These are phyloP conservation scores for Diplotaxis tenuifolia DNA, from an alignment of 345 rosid genomes.

Conservation along the genomic window DNA sequence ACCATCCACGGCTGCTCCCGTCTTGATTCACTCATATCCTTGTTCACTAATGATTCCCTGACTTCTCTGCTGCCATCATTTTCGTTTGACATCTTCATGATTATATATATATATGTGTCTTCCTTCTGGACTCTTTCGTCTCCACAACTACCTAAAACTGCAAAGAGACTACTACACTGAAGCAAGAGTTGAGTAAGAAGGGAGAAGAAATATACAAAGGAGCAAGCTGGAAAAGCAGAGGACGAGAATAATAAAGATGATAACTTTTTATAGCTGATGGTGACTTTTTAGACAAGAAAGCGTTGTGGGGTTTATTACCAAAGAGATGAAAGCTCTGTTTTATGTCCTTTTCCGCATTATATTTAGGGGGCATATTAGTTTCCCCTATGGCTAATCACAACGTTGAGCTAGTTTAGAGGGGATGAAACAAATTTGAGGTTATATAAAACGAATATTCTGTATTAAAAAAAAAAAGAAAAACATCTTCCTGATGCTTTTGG, in stretches of 20 bases:
- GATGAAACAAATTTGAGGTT: background rate
- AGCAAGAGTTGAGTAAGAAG: slow-evolving; percentile 28
- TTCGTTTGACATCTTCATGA: slow-evolving; percentile 23
- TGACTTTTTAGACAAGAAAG: slow-evolving; percentile 29
- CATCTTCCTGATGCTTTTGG: background rate
- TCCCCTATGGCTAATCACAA: background rate
- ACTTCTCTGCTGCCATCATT: slow-evolving; percentile 26
- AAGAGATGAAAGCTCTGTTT: background rate
- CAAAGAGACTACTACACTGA: slow-evolving; percentile 36
- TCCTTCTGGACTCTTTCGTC: background rate
- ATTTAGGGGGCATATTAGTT: background rate
- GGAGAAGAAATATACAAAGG: slow-evolving; percentile 9
- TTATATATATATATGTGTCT: background rate
- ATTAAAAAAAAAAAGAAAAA: background rate
- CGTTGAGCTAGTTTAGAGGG: background rate
- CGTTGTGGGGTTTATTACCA: background rate
- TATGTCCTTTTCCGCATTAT: background rate
- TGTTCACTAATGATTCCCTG: slow-evolving; percentile 27
- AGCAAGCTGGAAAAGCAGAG: slow-evolving; percentile 29
- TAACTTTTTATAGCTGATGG: background rate
- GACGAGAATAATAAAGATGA: slow-evolving; percentile 9
- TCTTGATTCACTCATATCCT: slow-evolving; percentile 33
- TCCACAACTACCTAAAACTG: slow-evolving; percentile 3
- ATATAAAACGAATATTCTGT: background rate
- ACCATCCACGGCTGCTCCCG: slow-evolving; percentile 59